These are phyloP conservation scores for Backusella tarrabulga DNA, from an alignment of 192 early-diverging fungal species.

Conservation along the genomic window DNA sequence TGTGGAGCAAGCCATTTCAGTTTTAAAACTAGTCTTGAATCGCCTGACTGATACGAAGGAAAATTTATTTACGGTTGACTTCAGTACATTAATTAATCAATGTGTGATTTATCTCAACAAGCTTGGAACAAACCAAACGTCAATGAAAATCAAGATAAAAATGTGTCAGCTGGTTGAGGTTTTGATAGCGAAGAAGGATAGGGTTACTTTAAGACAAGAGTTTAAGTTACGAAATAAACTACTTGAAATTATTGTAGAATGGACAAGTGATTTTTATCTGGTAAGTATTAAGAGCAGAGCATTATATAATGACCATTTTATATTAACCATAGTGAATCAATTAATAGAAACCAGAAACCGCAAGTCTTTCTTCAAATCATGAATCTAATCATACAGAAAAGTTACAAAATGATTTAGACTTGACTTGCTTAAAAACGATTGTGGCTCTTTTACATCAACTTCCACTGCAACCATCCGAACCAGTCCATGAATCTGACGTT, in stretches of 20 bases:
- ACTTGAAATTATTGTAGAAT: slow-evolving; percentile 47
- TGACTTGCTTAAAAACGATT: slow-evolving; percentile 74
- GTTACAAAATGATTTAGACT: slow-evolving; percentile 69
- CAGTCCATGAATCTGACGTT: slow-evolving; percentile 52
- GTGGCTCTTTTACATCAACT: slow-evolving; percentile 63
- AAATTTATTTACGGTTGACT: slow-evolving; percentile 44
- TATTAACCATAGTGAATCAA: neutral
- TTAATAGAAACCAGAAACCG: slow-evolving; percentile 21
- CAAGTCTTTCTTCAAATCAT: neutral
- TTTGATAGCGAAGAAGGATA: slow-evolving; percentile 51
- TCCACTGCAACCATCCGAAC: slow-evolving; percentile 63
- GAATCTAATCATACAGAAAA: slow-evolving; percentile 45
- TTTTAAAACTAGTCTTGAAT: slow-evolving; percentile 55
- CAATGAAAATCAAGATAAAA: slow-evolving; percentile 52
- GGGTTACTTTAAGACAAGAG: slow-evolving; percentile 52
- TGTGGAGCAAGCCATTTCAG: slow-evolving; percentile 52
- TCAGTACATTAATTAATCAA: slow-evolving; percentile 45
- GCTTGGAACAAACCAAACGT: slow-evolving; percentile 29
- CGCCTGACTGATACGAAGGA: slow-evolving; percentile 36
- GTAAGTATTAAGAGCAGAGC: slow-evolving; percentile 24
- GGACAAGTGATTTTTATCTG: slow-evolving; percentile 53
- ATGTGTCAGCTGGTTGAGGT: slow-evolving; percentile 59
- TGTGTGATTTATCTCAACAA: slow-evolving; percentile 55
- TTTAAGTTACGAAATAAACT: slow-evolving; percentile 54
- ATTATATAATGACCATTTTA: neutral